phyloP scores from a whole-genome alignment of 2,329 filamentous ascomycete species.

The Dothistroma septosporum region DNA sequence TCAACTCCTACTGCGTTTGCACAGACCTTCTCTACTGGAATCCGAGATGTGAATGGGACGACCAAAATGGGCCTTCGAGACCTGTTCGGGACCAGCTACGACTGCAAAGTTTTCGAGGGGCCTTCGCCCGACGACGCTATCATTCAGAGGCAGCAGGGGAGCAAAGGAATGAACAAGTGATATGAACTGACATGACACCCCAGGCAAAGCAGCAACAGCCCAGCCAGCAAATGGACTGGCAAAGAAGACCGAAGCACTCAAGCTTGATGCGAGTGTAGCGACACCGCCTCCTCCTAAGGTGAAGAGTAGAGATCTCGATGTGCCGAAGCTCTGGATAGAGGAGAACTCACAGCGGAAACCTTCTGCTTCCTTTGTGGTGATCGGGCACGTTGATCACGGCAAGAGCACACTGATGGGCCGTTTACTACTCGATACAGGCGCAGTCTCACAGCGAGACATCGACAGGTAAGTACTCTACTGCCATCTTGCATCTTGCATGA shows the following conservation, averaged over 20 bases:
- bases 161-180: slow-evolving; percentile 33
- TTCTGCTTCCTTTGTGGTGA: slow-evolving; percentile 31
- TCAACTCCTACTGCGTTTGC: slow-evolving; percentile 32
- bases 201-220: slow-evolving; percentile 20
- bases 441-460: slow-evolving; percentile 81
- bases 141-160: slow-evolving; percentile 27
- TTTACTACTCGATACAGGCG: slow-evolving; percentile 81
- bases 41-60: slow-evolving; percentile 2
- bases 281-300: slow-evolving; percentile 38
- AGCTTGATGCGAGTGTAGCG: slow-evolving; percentile 21
- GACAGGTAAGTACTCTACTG: slow-evolving; percentile 53
- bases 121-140: slow-evolving; percentile 35
- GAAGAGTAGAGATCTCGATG: slow-evolving; percentile 76
- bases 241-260: slow-evolving; percentile 31
- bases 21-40: slow-evolving; percentile 22
- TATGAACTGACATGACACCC: slow-evolving; percentile 12
- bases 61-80: slow-evolving; percentile 23
- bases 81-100: slow-evolving; percentile 23
- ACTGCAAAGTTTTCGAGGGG: slow-evolving; percentile 26
- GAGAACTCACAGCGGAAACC: slow-evolving; percentile 22
- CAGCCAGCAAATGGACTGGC: slow-evolving; percentile 23
- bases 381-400: slow-evolving; percentile 93
- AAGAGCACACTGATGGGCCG: slow-evolving; percentile 98
- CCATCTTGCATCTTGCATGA: background rate
- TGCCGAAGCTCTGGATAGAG: slow-evolving; percentile 41